phyloP scores from a whole-genome alignment of 495 filamentous ascomycete genomes.

The Letharia columbiana region DNA sequence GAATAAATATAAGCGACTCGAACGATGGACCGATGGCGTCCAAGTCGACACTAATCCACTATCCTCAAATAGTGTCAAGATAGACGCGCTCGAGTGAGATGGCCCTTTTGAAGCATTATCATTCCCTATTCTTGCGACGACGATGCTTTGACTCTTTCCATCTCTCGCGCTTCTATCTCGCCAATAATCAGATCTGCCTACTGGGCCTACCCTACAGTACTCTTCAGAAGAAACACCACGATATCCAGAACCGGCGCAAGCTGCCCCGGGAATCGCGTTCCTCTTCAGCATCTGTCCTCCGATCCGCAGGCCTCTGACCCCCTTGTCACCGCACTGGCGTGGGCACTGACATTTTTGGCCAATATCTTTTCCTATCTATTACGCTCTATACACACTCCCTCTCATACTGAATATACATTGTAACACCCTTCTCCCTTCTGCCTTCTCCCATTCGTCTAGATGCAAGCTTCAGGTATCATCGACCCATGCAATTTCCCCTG shows the following conservation, averaged over 20 bases:
- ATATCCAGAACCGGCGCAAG: constrained; percentile 11
- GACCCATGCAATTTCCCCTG: constrained; percentile 6
- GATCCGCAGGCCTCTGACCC: constrained; percentile 12
- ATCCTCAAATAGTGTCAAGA: constrained; percentile 12
- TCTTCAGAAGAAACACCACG: not conserved
- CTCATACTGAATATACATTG: constrained; percentile 1
- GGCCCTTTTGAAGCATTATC: constrained; percentile 9
- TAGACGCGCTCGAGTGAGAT: constrained; percentile 21
- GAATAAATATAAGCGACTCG: constrained; percentile 4
- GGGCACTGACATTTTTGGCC: constrained; percentile 10
- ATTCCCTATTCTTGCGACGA: constrained; percentile 15
- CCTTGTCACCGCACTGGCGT: not conserved
- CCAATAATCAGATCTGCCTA: constrained; percentile 10
- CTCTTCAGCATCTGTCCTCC: constrained; percentile 9
- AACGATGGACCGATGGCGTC: not conserved
- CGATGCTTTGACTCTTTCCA: constrained; percentile 16
- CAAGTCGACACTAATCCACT: constrained; percentile 12
- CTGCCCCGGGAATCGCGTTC: constrained; percentile 10
- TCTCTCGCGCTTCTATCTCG: constrained; percentile 10
- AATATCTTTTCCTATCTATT: constrained; percentile 4
- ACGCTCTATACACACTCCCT: constrained; percentile 7
- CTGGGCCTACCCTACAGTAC: not conserved
- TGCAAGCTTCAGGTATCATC: constrained; percentile 6
- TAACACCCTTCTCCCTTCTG: not conserved
- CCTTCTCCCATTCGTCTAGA: constrained; percentile 9